Evolutionary conservation across 257 asterid species (phyloP).

Genomic region (Linderniella brevidens): DNA sequence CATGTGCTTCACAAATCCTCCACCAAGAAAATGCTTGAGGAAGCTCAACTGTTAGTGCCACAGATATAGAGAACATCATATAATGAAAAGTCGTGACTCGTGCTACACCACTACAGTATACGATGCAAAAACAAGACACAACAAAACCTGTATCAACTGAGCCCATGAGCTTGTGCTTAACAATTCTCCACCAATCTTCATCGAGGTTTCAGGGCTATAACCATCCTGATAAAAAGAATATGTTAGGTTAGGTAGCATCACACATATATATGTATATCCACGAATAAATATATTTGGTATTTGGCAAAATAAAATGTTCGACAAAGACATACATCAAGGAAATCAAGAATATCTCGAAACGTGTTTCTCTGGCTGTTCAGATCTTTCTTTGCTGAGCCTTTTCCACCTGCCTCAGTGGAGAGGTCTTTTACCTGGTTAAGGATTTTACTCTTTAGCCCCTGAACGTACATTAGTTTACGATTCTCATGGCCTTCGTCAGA

Average conservation of each 20-base stretch:
- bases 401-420: constrained; percentile 83
- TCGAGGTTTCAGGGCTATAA: constrained; percentile 45
- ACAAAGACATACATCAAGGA: constrained; percentile 50
- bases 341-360: constrained; percentile 69
- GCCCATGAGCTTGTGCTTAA: constrained; percentile 58
- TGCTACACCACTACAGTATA: background rate
- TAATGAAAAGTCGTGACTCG: background rate
- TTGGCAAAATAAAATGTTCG: background rate
- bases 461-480: constrained; percentile 33
- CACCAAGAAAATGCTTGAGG: constrained; percentile 86
- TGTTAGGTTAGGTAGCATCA: background rate
- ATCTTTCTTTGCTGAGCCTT: constrained; percentile 88
- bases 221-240: constrained; percentile 41
- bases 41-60: constrained; percentile 49
- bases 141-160: constrained; percentile 69
- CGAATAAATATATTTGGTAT: constrained; percentile 1
- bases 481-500: constrained; percentile 31
- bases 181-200: constrained; percentile 70
- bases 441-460: constrained; percentile 62
- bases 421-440: constrained; percentile 58
- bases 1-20: constrained; percentile 95
- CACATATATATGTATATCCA: constrained; percentile 6
- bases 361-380: constrained; percentile 74
- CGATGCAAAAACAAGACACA: background rate
- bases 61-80: constrained; percentile 6